Conservation (phyloP, 176 grass and related monocot genomes). For the Lolium perenne region DNA sequence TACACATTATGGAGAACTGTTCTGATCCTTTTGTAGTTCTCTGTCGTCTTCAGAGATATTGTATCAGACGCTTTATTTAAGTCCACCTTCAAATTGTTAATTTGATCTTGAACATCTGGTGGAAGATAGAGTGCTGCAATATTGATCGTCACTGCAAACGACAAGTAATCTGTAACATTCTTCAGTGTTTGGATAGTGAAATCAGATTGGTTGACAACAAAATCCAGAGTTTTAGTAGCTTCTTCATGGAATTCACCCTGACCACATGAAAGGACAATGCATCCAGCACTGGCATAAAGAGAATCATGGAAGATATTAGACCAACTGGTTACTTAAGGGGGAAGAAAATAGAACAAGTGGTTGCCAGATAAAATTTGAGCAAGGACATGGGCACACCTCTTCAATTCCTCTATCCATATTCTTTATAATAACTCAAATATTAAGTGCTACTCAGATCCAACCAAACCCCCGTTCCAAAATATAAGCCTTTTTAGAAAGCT, state of each 20-base stretch:
- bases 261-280: constrained; percentile 66
- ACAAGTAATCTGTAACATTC: constrained; percentile 92
- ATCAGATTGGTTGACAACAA: constrained; percentile 96
- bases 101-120: constrained; percentile 72
- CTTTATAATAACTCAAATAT: neutral
- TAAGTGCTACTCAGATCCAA: neutral
- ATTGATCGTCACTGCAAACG: constrained; percentile 75
- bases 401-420: neutral
- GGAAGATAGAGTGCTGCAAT: constrained; percentile 86
- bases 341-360: constrained; percentile 39
- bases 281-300: constrained; percentile 61
- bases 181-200: constrained; percentile 86
- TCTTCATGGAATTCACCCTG: constrained; percentile 69
- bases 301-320: constrained; percentile 40
- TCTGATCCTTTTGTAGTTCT: constrained; percentile 82
- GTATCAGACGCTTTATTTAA: constrained; percentile 74
- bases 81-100: constrained; percentile 78
- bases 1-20: constrained; percentile 73
- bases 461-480: no score
- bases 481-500: no score
- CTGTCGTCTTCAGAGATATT: constrained; percentile 72
- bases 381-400: neutral
- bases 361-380: neutral
- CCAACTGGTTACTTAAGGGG: neutral
- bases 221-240: constrained; percentile 69